phyloP scores from a whole-genome alignment of 228 moss, liverwort and hornwort species.

The Sphagnum magellanicum region DNA sequence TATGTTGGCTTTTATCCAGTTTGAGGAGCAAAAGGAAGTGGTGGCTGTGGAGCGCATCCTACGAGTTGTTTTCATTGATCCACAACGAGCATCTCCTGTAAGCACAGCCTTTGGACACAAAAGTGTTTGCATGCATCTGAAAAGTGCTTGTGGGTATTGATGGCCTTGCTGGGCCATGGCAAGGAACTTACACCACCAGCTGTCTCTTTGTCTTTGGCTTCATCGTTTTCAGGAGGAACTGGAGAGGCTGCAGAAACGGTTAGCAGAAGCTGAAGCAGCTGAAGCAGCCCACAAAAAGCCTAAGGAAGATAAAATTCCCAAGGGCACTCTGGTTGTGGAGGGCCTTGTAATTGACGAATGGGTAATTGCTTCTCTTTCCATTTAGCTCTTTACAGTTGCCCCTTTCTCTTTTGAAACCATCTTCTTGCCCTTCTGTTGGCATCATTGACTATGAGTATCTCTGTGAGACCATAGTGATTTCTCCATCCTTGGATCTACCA shows the following conservation, averaged over 20 bases:
- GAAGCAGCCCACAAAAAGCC: conserved; percentile 91
- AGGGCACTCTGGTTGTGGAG: conserved; percentile 62
- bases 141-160: background rate
- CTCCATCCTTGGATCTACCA: too few relatives aligned
- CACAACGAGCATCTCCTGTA: conserved; percentile 71
- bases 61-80: conserved; percentile 73
- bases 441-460: background rate
- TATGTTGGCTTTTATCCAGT: conserved; percentile 28
- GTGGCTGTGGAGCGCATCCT: conserved; percentile 83
- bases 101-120: conserved; percentile 1
- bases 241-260: conserved; percentile 71
- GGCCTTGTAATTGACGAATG: conserved; percentile 95
- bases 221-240: conserved; percentile 41
- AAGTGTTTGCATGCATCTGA: background rate
- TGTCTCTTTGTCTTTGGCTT: background rate
- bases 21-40: conserved; percentile 80
- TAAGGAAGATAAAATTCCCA: conserved; percentile 64
- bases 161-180: background rate
- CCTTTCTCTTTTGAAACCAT: background rate
- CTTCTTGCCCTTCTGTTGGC: background rate
- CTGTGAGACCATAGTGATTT: background rate
- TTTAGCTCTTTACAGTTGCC: background rate
- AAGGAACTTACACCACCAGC: background rate
- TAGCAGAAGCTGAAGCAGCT: conserved; percentile 94
- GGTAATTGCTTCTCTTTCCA: conserved; percentile 22